Percentiles rank a stretch among this genome's conserved stretches.
phyloP scores from a whole-genome alignment of 2,329 filamentous ascomycete genomes.

The Hymenoscyphus scutula region DNA sequence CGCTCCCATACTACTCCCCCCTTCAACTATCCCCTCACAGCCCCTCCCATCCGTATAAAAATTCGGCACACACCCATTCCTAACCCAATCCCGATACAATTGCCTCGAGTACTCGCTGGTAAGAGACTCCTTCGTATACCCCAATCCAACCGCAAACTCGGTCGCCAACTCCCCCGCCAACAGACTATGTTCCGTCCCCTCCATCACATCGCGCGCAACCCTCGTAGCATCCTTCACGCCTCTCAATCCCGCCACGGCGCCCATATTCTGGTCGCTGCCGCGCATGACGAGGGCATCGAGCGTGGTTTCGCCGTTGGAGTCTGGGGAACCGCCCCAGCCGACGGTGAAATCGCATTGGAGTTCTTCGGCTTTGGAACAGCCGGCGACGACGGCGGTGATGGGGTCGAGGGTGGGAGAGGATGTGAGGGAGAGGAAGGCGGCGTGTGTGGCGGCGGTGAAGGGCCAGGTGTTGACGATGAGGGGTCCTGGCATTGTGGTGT shows the following conservation, averaged over 20 bases:
- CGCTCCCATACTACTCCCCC: not conserved
- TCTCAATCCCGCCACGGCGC: constrained; percentile 5
- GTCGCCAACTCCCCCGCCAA: constrained; percentile 5
- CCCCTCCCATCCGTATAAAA: not conserved
- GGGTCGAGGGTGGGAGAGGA: not conserved
- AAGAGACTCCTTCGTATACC: not conserved
- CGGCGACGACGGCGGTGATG: not conserved
- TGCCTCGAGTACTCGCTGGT: not conserved
- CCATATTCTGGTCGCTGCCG: constrained; percentile 8
- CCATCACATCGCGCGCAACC: constrained; percentile 7
- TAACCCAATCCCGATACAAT: not conserved
- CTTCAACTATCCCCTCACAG: not conserved
- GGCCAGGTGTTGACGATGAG: constrained; percentile 10
- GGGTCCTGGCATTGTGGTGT: not conserved
- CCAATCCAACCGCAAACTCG: not conserved
- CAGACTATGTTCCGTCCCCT: constrained; percentile 7
- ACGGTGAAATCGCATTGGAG: constrained; percentile 7
- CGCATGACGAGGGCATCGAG: constrained; percentile 9
- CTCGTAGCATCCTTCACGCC: constrained; percentile 5
- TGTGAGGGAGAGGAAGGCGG: not conserved
- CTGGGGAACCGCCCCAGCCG: constrained; percentile 6
- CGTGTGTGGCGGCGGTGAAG: constrained; percentile 5
- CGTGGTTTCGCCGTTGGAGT: constrained; percentile 8
- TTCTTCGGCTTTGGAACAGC: constrained; percentile 6
- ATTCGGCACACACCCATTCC: not conserved